These are phyloP conservation scores for Silene noctiflora DNA, from an alignment of 179 eudicot genomes.

Conservation along the genomic window DNA sequence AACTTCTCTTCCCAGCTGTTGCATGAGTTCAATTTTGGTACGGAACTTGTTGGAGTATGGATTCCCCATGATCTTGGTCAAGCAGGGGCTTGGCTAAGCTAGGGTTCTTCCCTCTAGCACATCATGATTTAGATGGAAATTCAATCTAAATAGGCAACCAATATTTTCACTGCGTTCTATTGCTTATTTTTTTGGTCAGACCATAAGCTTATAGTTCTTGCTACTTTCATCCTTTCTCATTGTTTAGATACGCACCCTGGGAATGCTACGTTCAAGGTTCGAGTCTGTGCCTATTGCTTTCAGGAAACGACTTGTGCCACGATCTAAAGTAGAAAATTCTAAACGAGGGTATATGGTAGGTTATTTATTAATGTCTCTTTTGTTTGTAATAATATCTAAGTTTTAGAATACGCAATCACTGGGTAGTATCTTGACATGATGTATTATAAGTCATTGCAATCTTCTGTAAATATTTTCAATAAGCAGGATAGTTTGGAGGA, in stretches of 20 bases:
- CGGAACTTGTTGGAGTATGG: slow-evolving; percentile 2
- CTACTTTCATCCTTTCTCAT: slow-evolving; percentile 1
- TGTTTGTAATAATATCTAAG: slow-evolving; percentile 2
- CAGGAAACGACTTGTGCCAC: slow-evolving; percentile 74
- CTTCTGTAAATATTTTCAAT: slow-evolving; percentile 20
- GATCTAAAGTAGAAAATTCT: slow-evolving; percentile 36
- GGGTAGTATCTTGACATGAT: slow-evolving; percentile 3
- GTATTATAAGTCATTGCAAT: slow-evolving; percentile 6
- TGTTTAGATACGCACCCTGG: slow-evolving; percentile 83
- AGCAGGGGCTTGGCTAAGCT: slow-evolving; percentile 8
- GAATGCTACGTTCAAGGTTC: slow-evolving; percentile 96
- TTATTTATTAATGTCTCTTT: slow-evolving; percentile 17
- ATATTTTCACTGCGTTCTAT: slow-evolving; percentile 13
- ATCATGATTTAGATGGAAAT: not conserved
- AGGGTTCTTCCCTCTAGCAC: not conserved
- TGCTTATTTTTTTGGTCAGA: not conserved
- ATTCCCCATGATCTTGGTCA: not conserved
- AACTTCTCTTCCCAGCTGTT: not conserved
- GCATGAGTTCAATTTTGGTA: slow-evolving; percentile 3
- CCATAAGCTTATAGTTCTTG: slow-evolving; percentile 3
- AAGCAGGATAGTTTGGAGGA: slow-evolving; percentile 50
- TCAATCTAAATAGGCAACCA: not conserved
- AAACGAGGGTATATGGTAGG: slow-evolving; percentile 47
- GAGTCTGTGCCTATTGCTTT: slow-evolving; percentile 89
- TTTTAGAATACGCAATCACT: slow-evolving; percentile 2